These are phyloP conservation scores for Neofusicoccum sp. DNA, from an alignment of 2,329 filamentous ascomycete genomes.

Conservation along the genomic window DNA sequence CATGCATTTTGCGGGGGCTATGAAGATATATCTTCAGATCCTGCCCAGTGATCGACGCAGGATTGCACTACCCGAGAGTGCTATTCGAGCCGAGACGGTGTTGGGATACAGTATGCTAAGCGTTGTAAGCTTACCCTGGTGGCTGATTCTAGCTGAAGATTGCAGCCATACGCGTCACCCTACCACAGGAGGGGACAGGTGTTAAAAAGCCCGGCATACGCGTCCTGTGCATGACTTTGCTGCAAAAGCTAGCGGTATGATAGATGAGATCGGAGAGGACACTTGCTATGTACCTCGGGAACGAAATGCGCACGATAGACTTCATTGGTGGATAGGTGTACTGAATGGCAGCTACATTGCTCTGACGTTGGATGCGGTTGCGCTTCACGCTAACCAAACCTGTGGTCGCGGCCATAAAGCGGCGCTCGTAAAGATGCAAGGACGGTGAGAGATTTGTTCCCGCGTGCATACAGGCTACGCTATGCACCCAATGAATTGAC, in stretches of 20 bases:
- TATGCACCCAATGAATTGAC: not conserved
- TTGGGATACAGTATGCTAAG: not conserved
- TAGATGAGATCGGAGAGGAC: not conserved
- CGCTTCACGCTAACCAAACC: not conserved
- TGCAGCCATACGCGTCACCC: slow-evolving; percentile 5
- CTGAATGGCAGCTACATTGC: slow-evolving; percentile 7
- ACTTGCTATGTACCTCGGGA: not conserved
- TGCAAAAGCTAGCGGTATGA: not conserved
- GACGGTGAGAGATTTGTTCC: not conserved
- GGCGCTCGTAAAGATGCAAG: not conserved
- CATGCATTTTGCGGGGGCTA: not conserved
- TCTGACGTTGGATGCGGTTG: not conserved
- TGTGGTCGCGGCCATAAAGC: not conserved
- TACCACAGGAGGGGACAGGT: not conserved
- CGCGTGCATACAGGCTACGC: not conserved
- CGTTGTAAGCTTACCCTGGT: slow-evolving; percentile 10
- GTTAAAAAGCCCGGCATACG: not conserved
- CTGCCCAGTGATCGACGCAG: not conserved
- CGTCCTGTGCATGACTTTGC: not conserved
- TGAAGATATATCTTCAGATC: not conserved
- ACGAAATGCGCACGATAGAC: not conserved
- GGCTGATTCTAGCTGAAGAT: not conserved
- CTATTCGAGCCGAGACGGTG: not conserved
- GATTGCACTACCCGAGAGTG: not conserved
- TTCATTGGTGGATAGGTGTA: not conserved